Conservation (phyloP, 257 asterid genomes). For the Linderniella brevidens region DNA sequence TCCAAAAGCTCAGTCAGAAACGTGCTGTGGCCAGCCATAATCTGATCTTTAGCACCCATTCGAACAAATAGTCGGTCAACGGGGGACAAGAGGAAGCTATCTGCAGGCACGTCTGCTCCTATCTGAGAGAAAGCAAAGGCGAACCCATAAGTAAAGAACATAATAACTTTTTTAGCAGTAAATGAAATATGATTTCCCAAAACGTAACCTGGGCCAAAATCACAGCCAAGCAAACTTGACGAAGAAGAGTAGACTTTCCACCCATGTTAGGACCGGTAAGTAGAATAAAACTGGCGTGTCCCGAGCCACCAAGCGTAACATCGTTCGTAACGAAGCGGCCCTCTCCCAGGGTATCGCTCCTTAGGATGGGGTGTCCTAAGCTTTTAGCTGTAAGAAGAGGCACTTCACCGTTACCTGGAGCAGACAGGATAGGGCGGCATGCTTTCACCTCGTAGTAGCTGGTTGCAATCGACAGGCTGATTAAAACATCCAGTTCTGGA, state of each 20-base stretch:
- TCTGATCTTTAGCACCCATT: constrained; percentile 98
- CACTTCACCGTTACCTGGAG: constrained; percentile 28
- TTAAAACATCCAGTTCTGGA: constrained; percentile 91
- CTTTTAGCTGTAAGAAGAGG: constrained; percentile 53
- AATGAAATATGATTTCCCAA: constrained; percentile 9
- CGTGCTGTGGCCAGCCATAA: constrained; percentile 93
- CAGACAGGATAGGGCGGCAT: constrained; percentile 53
- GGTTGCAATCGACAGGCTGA: constrained; percentile 80
- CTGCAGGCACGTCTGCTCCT: constrained; percentile 95
- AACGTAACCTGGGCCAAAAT: constrained; percentile 78
- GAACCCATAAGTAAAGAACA: constrained; percentile 12
- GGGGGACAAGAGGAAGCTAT: constrained; percentile 56
- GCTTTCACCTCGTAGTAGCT: constrained; percentile 68
- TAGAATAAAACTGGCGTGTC: constrained; percentile 56
- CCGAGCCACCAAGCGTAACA: constrained; percentile 64
- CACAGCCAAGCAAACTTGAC: constrained; percentile 89
- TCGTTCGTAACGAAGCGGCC: constrained; percentile 81
- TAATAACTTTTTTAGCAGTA: constrained; percentile 8
- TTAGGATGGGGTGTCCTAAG: constrained; percentile 83
- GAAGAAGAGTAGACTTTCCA: constrained; percentile 91
- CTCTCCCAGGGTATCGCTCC: constrained; percentile 63
- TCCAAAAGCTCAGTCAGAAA: constrained; percentile 86
- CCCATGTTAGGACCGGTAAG: constrained; percentile 99
- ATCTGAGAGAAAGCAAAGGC: constrained; percentile 31
- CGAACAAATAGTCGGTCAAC: constrained; percentile 84